A percentile compares a stretch with the other conserved stretches of the same genome.
Evolutionary conservation across 768 basidiomycete genomes (phyloP).

Genomic region (Suillus sp.): DNA sequence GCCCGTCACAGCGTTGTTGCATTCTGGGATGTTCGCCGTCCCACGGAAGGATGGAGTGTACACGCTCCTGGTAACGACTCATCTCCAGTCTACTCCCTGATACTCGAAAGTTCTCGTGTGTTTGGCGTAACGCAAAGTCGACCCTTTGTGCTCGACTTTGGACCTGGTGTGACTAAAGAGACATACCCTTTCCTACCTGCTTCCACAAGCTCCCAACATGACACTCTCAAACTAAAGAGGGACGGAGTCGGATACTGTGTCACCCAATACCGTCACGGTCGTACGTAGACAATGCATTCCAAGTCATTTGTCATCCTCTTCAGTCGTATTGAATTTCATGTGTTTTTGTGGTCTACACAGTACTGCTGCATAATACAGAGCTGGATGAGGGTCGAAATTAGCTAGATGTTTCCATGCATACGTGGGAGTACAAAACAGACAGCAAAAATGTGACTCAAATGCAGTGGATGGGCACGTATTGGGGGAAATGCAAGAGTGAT

Average conservation of each 20-base stretch:
- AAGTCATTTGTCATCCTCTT: background rate
- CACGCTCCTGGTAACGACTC: constrained; percentile 79
- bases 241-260: constrained; percentile 53
- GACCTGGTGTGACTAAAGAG: constrained; percentile 54
- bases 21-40: constrained; percentile 78
- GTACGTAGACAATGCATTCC: constrained; percentile 9
- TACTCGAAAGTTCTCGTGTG: constrained; percentile 75
- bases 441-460: constrained; percentile 20
- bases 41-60: constrained; percentile 69
- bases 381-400: constrained; percentile 21
- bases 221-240: constrained; percentile 37
- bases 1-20: constrained; percentile 78
- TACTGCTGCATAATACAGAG: constrained; percentile 16
- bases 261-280: constrained; percentile 45
- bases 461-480: constrained; percentile 21
- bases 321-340: background rate
- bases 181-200: constrained; percentile 52
- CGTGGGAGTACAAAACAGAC: constrained; percentile 31
- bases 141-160: constrained; percentile 81
- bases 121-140: constrained; percentile 79
- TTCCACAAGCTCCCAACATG: constrained; percentile 21
- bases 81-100: constrained; percentile 75
- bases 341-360: constrained; percentile 12
- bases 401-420: constrained; percentile 22
- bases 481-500: constrained; percentile 23